Conservation (phyloP, 768 basidiomycete genomes). For the Termitomyces heimii region DNA sequence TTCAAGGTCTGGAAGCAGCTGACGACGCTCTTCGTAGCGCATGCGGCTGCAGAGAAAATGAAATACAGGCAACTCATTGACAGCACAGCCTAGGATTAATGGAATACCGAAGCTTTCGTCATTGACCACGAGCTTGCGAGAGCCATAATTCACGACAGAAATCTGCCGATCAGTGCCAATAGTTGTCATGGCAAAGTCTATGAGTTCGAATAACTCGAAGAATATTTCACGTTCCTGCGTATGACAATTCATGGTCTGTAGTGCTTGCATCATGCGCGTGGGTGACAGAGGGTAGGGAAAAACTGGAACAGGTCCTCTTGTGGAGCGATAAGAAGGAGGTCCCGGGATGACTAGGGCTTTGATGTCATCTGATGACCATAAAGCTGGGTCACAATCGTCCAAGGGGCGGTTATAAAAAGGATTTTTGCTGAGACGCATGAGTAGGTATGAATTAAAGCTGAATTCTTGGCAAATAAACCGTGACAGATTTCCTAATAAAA, state of each 20-base stretch:
- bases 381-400: not conserved
- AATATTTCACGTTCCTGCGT: too few species aligned
- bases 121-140: not conserved
- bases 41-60: not conserved
- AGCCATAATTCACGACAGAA: not conserved
- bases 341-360: not conserved
- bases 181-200: too few species aligned
- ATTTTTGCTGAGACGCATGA: too few species aligned
- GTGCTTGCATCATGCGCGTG: too few species aligned
- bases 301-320: not conserved
- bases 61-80: not conserved
- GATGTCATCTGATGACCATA: not conserved
- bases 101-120: not conserved
- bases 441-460: too few species aligned
- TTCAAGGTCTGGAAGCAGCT: not conserved
- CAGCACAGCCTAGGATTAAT: not conserved
- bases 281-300: too few species aligned
- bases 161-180: not conserved
- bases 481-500: too few species aligned
- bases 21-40: not conserved
- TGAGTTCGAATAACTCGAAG: too few species aligned
- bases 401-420: not conserved
- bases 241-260: too few species aligned
- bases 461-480: too few species aligned
- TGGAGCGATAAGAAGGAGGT: not conserved